Percentiles rank a stretch among this genome's conserved stretches.
These are phyloP conservation scores for Globomyces sp. DNA, from an alignment of 371 early-diverging fungal genomes.

Conservation along the genomic window DNA sequence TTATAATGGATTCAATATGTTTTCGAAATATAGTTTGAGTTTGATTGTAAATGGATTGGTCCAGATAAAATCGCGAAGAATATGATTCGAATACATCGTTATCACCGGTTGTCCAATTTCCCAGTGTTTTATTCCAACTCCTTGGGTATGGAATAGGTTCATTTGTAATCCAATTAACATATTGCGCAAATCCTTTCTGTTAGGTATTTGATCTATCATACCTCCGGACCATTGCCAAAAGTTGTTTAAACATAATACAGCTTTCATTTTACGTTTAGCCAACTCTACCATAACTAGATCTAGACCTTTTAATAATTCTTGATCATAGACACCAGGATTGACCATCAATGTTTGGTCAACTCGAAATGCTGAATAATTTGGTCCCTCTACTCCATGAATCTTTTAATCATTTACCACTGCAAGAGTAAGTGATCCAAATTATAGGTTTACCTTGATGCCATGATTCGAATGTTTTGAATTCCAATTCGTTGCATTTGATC, in stretches of 20 bases:
- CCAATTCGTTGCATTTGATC: not conserved
- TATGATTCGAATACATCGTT: conserved; percentile 20
- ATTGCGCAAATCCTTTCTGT: conserved; percentile 49
- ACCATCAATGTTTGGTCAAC: not conserved
- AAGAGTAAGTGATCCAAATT: no score
- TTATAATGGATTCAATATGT: conserved; percentile 33
- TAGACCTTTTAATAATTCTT: conserved; percentile 51
- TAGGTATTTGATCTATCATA: no score
- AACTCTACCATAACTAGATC: conserved; percentile 52
- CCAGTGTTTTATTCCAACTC: conserved; percentile 16
- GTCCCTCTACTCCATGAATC: not conserved
- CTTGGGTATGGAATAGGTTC: conserved; percentile 52
- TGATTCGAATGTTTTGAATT: not conserved
- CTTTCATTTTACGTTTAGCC: conserved; percentile 50
- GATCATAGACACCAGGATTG: conserved; percentile 42
- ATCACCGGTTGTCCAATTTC: not conserved
- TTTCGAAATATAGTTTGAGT: conserved; percentile 27
- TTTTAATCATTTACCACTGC: no score
- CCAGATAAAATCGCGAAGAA: conserved; percentile 43
- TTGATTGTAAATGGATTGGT: conserved; percentile 19
- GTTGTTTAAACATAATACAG: conserved; percentile 51
- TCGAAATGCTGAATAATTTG: not conserved
- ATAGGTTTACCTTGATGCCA: not conserved
- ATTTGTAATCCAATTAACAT: conserved; percentile 52
- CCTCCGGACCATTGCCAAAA: conserved; percentile 66